Conservation (phyloP, 352 stramenopile genomes). For the Phytophthora pistaciae region DNA sequence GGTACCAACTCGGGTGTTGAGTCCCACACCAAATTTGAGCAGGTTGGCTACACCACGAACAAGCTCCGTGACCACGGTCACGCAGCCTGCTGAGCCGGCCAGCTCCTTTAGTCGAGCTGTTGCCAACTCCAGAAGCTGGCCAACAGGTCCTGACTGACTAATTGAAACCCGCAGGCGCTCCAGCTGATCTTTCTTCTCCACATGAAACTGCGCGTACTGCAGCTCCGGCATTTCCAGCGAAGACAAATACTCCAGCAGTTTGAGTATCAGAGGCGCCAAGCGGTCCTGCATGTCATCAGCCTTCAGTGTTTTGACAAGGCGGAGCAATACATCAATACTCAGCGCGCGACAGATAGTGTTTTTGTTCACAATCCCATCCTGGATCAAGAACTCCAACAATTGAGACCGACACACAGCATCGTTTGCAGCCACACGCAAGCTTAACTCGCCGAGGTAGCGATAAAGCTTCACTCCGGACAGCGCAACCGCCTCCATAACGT, state of each 20-base stretch:
- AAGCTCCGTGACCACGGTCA: conserved; percentile 64
- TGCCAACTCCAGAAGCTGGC: conserved; percentile 71
- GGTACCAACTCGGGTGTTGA: conserved; percentile 83
- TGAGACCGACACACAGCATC: conserved; percentile 58
- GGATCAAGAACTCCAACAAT: conserved; percentile 73
- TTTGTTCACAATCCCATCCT: conserved; percentile 75
- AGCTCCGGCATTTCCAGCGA: conserved; percentile 86
- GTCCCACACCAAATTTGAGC: conserved; percentile 79
- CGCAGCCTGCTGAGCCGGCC: conserved; percentile 41
- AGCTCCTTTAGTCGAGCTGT: conserved; percentile 69
- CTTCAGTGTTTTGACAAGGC: conserved; percentile 73
- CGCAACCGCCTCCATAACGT: conserved; percentile 78
- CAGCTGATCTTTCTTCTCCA: conserved; percentile 86
- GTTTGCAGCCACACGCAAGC: conserved; percentile 66
- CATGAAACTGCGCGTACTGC: conserved; percentile 88
- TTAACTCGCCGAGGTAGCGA: conserved; percentile 74
- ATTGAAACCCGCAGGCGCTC: conserved; percentile 82
- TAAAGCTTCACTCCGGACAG: conserved; percentile 80
- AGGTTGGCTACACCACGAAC: conserved; percentile 57
- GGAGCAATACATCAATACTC: conserved; percentile 78
- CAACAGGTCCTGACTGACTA: conserved; percentile 78
- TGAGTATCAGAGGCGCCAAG: conserved; percentile 65
- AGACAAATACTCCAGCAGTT: conserved; percentile 82
- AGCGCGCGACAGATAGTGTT: conserved; percentile 72
- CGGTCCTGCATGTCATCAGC: conserved; percentile 62